These are phyloP conservation scores for Nemania serpens DNA, from an alignment of 2,329 filamentous ascomycete genomes.

Conservation along the genomic window DNA sequence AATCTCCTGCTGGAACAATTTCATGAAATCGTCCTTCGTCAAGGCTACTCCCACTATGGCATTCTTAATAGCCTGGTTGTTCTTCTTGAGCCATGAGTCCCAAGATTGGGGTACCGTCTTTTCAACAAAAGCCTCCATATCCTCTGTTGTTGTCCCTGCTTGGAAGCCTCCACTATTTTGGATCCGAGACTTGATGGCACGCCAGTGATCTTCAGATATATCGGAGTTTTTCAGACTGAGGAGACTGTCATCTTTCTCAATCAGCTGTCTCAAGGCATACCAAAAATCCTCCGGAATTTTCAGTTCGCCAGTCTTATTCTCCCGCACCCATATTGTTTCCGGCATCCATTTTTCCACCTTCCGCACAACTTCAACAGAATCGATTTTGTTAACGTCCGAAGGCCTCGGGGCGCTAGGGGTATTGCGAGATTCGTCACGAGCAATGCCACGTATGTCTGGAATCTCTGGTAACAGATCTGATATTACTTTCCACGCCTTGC, in stretches of 20 bases:
- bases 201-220: constrained; percentile 54
- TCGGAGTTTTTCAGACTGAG: constrained; percentile 51
- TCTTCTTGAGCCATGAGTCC: constrained; percentile 58
- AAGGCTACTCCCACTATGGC: constrained; percentile 41
- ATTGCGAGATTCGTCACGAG: not conserved
- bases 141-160: constrained; percentile 1
- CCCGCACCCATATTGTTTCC: constrained; percentile 59
- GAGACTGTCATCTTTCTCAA: constrained; percentile 54
- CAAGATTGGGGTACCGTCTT: constrained; percentile 47
- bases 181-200: constrained; percentile 50
- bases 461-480: constrained; percentile 13
- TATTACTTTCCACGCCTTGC: constrained; percentile 13
- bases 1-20: constrained; percentile 41
- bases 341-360: constrained; percentile 58
- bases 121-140: constrained; percentile 6
- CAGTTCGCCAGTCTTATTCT: constrained; percentile 55
- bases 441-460: not conserved
- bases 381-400: not conserved
- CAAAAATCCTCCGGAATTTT: constrained; percentile 67
- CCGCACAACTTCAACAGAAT: constrained; percentile 37
- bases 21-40: constrained; percentile 42
- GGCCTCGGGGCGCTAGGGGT: too few relatives aligned
- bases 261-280: constrained; percentile 62
- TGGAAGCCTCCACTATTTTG: constrained; percentile 40
- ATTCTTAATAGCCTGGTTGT: constrained; percentile 49